phyloP scores from a whole-genome alignment of 2,329 filamentous ascomycete genomes.

The Fusarium sp. region DNA sequence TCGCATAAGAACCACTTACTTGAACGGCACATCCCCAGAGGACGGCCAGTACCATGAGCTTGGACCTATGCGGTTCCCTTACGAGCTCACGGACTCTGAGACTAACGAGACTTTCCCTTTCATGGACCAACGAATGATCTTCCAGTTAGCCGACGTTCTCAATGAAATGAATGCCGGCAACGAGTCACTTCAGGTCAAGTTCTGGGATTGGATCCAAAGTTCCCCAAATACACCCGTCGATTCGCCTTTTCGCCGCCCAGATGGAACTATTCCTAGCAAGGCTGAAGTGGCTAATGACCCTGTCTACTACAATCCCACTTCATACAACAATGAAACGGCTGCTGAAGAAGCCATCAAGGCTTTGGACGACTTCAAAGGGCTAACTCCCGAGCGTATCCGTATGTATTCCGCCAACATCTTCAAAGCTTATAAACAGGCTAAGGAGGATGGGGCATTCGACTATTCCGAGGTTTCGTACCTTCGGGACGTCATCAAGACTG shows the following conservation, averaged over 20 bases:
- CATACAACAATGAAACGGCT: constrained; percentile 48
- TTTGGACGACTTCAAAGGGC: constrained; percentile 48
- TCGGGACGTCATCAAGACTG: constrained; percentile 54
- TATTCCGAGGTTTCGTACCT: constrained; percentile 53
- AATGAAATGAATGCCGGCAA: constrained; percentile 71
- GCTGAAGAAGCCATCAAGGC: constrained; percentile 43
- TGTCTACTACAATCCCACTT: constrained; percentile 24
- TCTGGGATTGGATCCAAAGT: constrained; percentile 73
- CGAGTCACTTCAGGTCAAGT: constrained; percentile 66
- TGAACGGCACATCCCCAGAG: constrained; percentile 54
- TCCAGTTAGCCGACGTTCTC: constrained; percentile 72
- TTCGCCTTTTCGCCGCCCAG: constrained; percentile 43
- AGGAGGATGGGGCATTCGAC: constrained; percentile 50
- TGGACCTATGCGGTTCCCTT: constrained; percentile 77
- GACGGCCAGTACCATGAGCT: constrained; percentile 60
- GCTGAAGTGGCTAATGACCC: constrained; percentile 46
- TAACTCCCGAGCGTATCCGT: constrained; percentile 43
- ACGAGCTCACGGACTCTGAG: constrained; percentile 64
- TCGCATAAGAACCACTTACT: constrained; percentile 60
- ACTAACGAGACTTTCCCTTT: constrained; percentile 72
- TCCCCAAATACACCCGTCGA: constrained; percentile 19
- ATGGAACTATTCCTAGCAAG: constrained; percentile 48
- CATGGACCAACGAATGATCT: constrained; percentile 75
- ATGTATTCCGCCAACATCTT: constrained; percentile 51
- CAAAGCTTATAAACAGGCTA: constrained; percentile 51